phyloP scores from a whole-genome alignment of 2,329 filamentous ascomycete genomes.

The Neofusicoccum ribis region DNA sequence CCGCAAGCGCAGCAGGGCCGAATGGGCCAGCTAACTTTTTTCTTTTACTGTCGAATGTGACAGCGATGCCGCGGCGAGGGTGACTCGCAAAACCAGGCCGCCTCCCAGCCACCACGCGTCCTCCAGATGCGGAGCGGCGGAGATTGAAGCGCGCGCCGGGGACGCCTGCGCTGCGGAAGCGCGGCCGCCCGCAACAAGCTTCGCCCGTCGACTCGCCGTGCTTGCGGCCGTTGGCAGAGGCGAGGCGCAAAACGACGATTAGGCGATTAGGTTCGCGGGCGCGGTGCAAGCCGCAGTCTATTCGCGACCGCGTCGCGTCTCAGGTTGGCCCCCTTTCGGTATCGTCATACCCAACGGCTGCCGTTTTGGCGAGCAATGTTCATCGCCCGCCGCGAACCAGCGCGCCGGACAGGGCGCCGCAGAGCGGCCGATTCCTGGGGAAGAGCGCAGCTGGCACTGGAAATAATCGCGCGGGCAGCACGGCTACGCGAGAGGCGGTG shows the following conservation, averaged over 20 bases:
- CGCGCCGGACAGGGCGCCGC: background rate
- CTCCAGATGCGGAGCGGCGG: background rate
- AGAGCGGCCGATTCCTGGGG: slow-evolving; percentile 18
- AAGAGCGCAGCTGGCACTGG: background rate
- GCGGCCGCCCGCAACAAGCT: background rate
- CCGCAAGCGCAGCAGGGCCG: slow-evolving; percentile 31
- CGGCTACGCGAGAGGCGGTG: background rate
- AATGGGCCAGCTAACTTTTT: background rate
- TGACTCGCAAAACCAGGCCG: background rate
- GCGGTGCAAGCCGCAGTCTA: slow-evolving; percentile 16
- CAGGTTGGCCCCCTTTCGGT: slow-evolving; percentile 11
- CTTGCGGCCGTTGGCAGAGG: slow-evolving; percentile 12
- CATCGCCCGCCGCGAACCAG: background rate
- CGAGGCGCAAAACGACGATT: slow-evolving; percentile 2
- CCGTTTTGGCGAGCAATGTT: slow-evolving; percentile 4
- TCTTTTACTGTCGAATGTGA: background rate
- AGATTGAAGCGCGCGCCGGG: background rate
- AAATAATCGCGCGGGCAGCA: slow-evolving; percentile 3
- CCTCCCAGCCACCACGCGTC: slow-evolving; percentile 4
- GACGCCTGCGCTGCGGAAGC: background rate
- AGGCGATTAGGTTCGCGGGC: slow-evolving; percentile 15
- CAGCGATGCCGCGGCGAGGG: background rate
- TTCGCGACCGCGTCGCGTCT: slow-evolving; percentile 17
- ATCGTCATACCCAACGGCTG: slow-evolving; percentile 4
- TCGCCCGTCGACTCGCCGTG: background rate